phyloP scores from a whole-genome alignment of 768 basidiomycete genomes.

The Macrolepiota albuminosa region DNA sequence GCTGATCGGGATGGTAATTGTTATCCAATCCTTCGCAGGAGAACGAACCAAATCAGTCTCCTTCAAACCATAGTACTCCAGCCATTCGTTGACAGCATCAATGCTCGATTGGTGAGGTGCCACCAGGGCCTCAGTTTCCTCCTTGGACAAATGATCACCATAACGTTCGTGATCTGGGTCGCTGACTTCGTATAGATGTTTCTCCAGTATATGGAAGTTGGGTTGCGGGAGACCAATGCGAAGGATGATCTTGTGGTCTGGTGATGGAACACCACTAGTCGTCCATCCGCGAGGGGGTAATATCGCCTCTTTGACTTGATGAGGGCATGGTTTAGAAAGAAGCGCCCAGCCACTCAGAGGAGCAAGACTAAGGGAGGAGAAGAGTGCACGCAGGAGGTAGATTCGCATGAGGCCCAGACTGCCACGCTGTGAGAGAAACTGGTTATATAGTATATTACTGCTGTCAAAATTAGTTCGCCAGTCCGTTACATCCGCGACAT shows the following conservation, averaged over 20 bases:
- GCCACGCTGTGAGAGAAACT: background rate
- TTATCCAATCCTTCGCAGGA: conserved; percentile 68
- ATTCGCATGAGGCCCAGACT: conserved; percentile 6
- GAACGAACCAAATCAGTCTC: conserved; percentile 48
- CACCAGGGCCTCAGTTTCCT: conserved; percentile 58
- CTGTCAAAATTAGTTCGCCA: background rate
- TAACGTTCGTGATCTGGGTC: conserved; percentile 51
- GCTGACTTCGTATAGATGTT: conserved; percentile 53
- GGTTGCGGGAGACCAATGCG: conserved; percentile 55
- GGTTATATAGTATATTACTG: conserved; percentile 3
- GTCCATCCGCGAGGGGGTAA: conserved; percentile 45
- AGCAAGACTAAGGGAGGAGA: conserved; percentile 5
- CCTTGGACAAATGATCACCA: conserved; percentile 56
- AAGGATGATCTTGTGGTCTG: conserved; percentile 44
- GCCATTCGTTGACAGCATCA: conserved; percentile 55
- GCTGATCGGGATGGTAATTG: conserved; percentile 49
- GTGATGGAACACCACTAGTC: conserved; percentile 33
- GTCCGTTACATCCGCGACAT: background rate
- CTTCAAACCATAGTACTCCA: conserved; percentile 47
- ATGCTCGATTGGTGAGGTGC: conserved; percentile 53
- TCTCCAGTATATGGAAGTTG: conserved; percentile 44
- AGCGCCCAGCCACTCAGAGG: conserved; percentile 8
- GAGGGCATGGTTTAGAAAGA: conserved; percentile 2
- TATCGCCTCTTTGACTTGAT: conserved; percentile 18
- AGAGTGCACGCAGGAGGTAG: conserved; percentile 6